phyloP scores from a whole-genome alignment of 2,329 filamentous ascomycete species.

The Arthrobotrys musiformis region DNA sequence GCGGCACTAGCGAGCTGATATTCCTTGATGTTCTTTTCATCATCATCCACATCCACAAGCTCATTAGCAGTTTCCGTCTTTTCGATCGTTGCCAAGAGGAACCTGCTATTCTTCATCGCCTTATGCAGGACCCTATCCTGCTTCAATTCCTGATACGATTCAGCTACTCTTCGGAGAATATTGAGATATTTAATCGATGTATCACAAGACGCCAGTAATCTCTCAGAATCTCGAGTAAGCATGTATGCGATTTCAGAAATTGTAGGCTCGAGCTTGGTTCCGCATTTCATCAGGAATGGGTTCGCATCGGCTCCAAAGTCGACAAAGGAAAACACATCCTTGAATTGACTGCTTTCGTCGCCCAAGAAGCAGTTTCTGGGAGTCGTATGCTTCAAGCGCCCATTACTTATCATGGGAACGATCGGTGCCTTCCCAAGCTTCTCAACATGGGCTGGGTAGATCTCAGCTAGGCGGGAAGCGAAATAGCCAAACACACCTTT shows the following conservation, averaged over 20 bases:
- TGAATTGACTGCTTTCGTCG: constrained; percentile 73
- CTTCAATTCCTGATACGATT: constrained; percentile 75
- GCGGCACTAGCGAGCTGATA: constrained; percentile 79
- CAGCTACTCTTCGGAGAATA: constrained; percentile 81
- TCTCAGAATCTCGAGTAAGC: constrained; percentile 83
- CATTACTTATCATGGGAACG: constrained; percentile 71
- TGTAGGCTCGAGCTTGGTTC: constrained; percentile 90
- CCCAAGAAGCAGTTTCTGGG: constrained; percentile 86
- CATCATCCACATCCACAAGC: constrained; percentile 64
- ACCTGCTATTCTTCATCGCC: constrained; percentile 78
- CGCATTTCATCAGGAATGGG: constrained; percentile 85
- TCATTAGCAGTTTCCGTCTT: constrained; percentile 61
- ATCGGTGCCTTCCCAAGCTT: constrained; percentile 75
- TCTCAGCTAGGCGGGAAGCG: constrained; percentile 77
- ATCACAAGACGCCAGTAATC: constrained; percentile 81
- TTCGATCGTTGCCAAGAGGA: constrained; percentile 86
- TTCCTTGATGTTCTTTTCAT: constrained; percentile 75
- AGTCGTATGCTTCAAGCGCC: constrained; percentile 68
- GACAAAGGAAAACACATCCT: constrained; percentile 95
- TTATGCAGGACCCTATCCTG: constrained; percentile 81
- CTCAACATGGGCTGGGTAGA: constrained; percentile 71
- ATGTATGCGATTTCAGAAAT: constrained; percentile 84
- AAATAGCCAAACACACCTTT: constrained; percentile 84
- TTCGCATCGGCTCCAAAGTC: constrained; percentile 91
- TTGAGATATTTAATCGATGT: constrained; percentile 80